These are phyloP conservation scores for Euphorbia celastroides DNA, from an alignment of 441 rosid species.

Conservation along the genomic window DNA sequence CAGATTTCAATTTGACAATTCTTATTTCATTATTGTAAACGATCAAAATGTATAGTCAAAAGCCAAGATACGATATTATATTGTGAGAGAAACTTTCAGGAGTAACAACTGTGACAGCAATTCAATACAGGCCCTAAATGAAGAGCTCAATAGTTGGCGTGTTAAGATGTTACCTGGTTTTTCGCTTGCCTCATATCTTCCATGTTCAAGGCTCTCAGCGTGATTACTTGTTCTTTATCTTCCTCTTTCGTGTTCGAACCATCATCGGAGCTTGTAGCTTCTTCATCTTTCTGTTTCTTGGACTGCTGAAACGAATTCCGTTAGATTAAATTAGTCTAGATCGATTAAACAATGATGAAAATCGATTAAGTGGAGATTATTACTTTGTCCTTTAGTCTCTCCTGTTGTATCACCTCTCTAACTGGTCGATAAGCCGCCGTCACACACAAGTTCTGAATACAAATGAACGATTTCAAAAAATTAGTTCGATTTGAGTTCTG, in stretches of 20 bases:
- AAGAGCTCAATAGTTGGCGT: neutral
- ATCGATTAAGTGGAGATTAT: constrained; percentile 1
- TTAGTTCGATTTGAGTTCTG: constrained; percentile 38
- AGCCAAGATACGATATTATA: too few species aligned
- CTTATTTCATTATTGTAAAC: too few species aligned
- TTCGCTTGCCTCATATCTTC: constrained; percentile 92
- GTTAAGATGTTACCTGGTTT: constrained; percentile 64
- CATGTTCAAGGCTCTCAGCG: constrained; percentile 70
- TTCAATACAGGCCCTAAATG: too few species aligned
- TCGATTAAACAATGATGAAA: neutral
- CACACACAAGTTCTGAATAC: constrained; percentile 65
- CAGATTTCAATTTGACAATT: too few species aligned
- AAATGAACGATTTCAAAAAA: too few species aligned
- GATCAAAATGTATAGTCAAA: too few species aligned
- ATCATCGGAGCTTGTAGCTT: constrained; percentile 48
- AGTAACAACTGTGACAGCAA: too few species aligned
- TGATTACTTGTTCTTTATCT: constrained; percentile 44
- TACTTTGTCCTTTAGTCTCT: constrained; percentile 71
- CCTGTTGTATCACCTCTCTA: constrained; percentile 80
- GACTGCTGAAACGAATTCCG: constrained; percentile 25
- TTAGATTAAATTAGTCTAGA: neutral
- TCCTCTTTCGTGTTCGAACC: constrained; percentile 45
- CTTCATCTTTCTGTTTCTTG: constrained; percentile 49
- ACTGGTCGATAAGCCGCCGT: constrained; percentile 96
- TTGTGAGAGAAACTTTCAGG: too few species aligned